phyloP scores from a whole-genome alignment of 148 eudicot species.

The Silene uniflora region DNA sequence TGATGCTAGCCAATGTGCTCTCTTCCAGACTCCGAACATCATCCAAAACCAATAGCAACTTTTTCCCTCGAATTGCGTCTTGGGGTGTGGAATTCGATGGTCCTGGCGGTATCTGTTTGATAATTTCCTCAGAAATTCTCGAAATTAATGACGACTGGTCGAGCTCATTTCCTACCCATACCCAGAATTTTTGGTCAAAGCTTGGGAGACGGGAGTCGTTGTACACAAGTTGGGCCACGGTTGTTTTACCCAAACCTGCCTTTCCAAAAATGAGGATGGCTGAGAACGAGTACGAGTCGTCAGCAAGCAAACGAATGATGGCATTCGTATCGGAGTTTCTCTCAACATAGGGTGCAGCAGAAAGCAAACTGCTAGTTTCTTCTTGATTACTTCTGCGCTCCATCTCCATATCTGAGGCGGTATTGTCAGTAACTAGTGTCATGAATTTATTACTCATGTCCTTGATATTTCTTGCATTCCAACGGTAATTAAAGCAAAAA shows the following conservation, averaged over 20 bases:
- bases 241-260: constrained; percentile 5
- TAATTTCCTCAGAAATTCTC: not conserved
- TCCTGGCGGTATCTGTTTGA: not conserved
- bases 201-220: not conserved
- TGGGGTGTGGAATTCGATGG: not conserved
- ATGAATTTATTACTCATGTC: too few relatives aligned
- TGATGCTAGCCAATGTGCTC: not conserved
- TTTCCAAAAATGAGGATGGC: too few relatives aligned
- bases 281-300: too few relatives aligned
- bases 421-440: too few relatives aligned
- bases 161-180: not conserved
- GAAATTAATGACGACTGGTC: not conserved
- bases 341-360: too few relatives aligned
- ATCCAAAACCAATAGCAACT: constrained; percentile 17
- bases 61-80: not conserved
- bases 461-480: too few relatives aligned
- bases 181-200: not conserved
- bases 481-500: too few relatives aligned
- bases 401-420: too few relatives aligned
- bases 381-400: too few relatives aligned
- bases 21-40: constrained; percentile 1
- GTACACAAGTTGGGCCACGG: not conserved
- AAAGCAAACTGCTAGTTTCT: too few relatives aligned
- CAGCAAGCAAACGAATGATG: too few relatives aligned
- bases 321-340: too few relatives aligned